phyloP scores from a whole-genome alignment of 2,329 filamentous ascomycete species.

The Pestalotiopsis sp. region DNA sequence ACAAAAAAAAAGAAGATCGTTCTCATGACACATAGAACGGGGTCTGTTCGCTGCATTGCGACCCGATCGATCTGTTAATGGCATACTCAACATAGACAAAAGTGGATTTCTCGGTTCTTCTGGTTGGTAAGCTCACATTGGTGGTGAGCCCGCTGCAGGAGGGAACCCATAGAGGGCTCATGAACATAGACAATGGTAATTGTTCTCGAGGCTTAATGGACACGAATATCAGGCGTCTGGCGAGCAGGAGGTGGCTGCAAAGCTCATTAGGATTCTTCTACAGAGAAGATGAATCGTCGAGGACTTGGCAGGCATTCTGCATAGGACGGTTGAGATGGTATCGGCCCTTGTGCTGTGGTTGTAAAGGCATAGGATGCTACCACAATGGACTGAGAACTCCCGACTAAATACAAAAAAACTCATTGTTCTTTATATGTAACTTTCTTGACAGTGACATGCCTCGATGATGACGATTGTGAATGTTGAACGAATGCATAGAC shows the following conservation, averaged over 20 bases:
- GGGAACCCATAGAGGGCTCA: slow-evolving; percentile 32
- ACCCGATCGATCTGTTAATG: slow-evolving; percentile 34
- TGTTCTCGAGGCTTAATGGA: slow-evolving; percentile 28
- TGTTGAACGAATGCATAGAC: background rate
- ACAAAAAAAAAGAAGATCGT: slow-evolving; percentile 22
- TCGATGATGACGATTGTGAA: background rate
- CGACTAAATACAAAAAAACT: slow-evolving; percentile 39
- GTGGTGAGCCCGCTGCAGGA: slow-evolving; percentile 25
- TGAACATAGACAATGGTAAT: slow-evolving; percentile 37
- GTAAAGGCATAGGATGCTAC: slow-evolving; percentile 36
- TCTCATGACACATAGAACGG: slow-evolving; percentile 36
- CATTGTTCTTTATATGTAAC: slow-evolving; percentile 20
- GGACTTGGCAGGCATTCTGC: slow-evolving; percentile 29
- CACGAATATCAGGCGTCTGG: slow-evolving; percentile 31
- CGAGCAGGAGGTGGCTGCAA: slow-evolving; percentile 33
- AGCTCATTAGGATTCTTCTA: slow-evolving; percentile 15
- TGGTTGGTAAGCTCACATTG: slow-evolving; percentile 39
- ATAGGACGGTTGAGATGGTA: slow-evolving; percentile 35
- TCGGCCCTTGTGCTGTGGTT: slow-evolving; percentile 36
- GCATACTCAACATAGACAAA: slow-evolving; percentile 59
- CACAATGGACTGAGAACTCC: slow-evolving; percentile 44
- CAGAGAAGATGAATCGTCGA: slow-evolving; percentile 20
- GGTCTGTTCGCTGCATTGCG: slow-evolving; percentile 32
- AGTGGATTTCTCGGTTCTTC: slow-evolving; percentile 67
- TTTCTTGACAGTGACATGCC: background rate